Evolutionary conservation across 805 yeast species (phyloP), one percentile per base, ranked within the genome.

Genomic region (Candida endomychidarum): DNA sequence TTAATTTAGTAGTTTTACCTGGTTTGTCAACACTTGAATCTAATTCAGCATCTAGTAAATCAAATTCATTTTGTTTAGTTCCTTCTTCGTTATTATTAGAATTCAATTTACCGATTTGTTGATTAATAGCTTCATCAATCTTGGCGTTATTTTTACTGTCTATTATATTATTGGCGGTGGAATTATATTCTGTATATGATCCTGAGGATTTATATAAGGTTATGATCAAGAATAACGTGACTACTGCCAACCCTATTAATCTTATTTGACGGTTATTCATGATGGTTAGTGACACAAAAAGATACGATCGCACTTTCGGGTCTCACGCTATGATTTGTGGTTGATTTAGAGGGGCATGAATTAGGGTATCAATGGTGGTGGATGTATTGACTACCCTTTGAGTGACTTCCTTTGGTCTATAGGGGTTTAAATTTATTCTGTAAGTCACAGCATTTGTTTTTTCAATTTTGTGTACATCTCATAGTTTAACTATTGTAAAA

Each of bases 91-190:
- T 10, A 18, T 34, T 18, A 14, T 32, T 24, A 24, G 36, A 19
- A 15, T 28, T 37, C 34, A 37, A 31, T 33, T 60, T 61, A 16
- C 59, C 55, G 29, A 67, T 65, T 30, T 65, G 65, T 37, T 59
- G 41, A 46, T 68, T 68, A 40, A 69, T 67, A 15, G 67, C 71
- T 29, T 54, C 70, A 40, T 69, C 73, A n/a, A 51, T 35, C 34
- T 58, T 54, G 37, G 52, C 73, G 46, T 67, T 60, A 46, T 63
- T 63, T 15, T 50, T 47, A 8, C 67, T 52, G 39, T 63, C 64
- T n/a, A 65, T 52, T 34, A 68, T 43, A 14, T 47, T 50, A 36
- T 57, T 63, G 34, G 34, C 27, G 36, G 20, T 40, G 14, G 22
- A 16, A 14, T 25, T 36, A 26, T 16, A 19, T 12, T 11, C 16